phyloP scores from a whole-genome alignment of 768 basidiomycete genomes.

The Asterophora lycoperdoides region DNA sequence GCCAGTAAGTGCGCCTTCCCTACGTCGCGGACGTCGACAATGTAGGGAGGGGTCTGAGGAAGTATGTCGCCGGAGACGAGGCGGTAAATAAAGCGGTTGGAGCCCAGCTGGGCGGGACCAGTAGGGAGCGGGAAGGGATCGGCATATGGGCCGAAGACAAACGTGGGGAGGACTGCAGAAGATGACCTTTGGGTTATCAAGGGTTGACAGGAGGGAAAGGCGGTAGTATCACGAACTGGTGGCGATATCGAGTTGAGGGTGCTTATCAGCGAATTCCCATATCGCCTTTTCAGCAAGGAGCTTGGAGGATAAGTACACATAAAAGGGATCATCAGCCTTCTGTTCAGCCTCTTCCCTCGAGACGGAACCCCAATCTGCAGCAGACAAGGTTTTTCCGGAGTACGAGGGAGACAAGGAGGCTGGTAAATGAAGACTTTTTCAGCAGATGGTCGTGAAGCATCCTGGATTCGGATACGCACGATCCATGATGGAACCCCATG shows the following conservation, averaged over 20 bases:
- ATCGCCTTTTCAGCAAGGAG: conserved; percentile 36
- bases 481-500: conserved; percentile 28
- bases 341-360: conserved; percentile 28
- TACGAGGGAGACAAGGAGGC: conserved; percentile 21
- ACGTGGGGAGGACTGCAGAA: conserved; percentile 31
- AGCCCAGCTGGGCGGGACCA: conserved; percentile 20
- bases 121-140: conserved; percentile 27
- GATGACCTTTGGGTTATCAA: neutral
- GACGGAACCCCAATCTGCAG: conserved; percentile 31
- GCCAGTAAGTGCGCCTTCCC: conserved; percentile 31
- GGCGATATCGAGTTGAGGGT: conserved; percentile 35
- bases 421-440: conserved; percentile 3
- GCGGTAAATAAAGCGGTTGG: conserved; percentile 25
- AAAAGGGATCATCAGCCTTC: conserved; percentile 25
- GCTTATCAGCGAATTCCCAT: conserved; percentile 37
- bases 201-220: too few species aligned
- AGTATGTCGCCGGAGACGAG: conserved; percentile 25
- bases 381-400: conserved; percentile 21
- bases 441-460: neutral
- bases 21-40: conserved; percentile 35
- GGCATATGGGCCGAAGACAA: conserved; percentile 35
- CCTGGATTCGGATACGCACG: conserved; percentile 16
- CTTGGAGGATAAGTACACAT: conserved; percentile 40
- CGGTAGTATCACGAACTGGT: conserved; percentile 36
- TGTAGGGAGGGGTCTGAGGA: conserved; percentile 23